phyloP scores from a whole-genome alignment of 2,329 filamentous ascomycete genomes.

The Colletotrichum orchidophilum region DNA sequence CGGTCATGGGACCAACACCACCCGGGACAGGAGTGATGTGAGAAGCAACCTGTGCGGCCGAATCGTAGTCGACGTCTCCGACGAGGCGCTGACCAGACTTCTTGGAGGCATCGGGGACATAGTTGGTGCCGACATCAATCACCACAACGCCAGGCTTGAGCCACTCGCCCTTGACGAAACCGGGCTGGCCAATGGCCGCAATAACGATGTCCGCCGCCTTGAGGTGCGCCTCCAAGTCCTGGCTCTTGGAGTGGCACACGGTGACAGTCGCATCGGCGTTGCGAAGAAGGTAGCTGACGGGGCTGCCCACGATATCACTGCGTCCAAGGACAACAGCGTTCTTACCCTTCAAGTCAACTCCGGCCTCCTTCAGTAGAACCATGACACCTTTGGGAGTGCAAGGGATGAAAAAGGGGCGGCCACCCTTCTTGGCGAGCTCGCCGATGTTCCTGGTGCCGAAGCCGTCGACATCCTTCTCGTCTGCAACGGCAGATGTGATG shows the following conservation, averaged over 20 bases:
- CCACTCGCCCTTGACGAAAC: conserved; percentile 95
- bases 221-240: conserved; percentile 76
- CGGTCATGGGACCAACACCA: conserved; percentile 98
- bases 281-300: conserved; percentile 93
- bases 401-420: conserved; percentile 86
- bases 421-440: conserved; percentile 94
- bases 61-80: conserved; percentile 92
- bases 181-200: conserved; percentile 87
- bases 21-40: conserved; percentile 96
- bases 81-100: conserved; percentile 94
- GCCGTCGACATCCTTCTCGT: conserved; percentile 97
- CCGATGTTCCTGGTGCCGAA: conserved; percentile 96
- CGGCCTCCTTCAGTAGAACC: conserved; percentile 85
- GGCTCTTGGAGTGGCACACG: conserved; percentile 91
- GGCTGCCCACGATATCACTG: conserved; percentile 97
- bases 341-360: conserved; percentile 87
- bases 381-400: conserved; percentile 99
- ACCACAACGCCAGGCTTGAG: conserved; percentile 94
- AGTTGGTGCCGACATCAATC: conserved; percentile 98
- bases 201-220: conserved; percentile 90
- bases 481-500: conserved; percentile 88
- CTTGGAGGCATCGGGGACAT: conserved; percentile 86
- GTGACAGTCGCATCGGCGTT: conserved; percentile 98
- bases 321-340: conserved; percentile 93
- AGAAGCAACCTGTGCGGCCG: conserved; percentile 85